Base-by-base conservation (phyloP, 306 rosid genomes). In the Cicer arietinum region DNA sequence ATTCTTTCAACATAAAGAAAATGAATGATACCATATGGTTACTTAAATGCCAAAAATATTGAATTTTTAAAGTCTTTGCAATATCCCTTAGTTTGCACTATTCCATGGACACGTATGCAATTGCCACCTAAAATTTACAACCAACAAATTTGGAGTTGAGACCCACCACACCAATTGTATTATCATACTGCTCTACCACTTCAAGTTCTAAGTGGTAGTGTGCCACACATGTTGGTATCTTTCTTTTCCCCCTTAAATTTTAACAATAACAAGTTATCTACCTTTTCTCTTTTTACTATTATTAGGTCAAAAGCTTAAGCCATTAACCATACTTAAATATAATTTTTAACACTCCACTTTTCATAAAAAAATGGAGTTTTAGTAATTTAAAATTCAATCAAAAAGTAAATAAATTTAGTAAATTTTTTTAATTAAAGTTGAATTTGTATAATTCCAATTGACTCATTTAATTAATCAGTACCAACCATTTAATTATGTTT, bases 71-170 rank as follows among this genome's bases (percentile, higher is more conserved):
- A 72, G 39, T 25, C 41, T 58, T 76, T 8, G 37, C 44, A 52
- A 44, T 58, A 73, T 12, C 43, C 60, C 69, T 40, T 17, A 14
- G 25, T 50, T 62, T 69, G 74, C 18, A 12, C 50, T 69, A 70
- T 76, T 62, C 44, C 20, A 63, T 61, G 69, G 80, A 52, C 77
- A 75, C 63, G 35, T 56, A 13, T 42, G 30, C 57, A 35, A 20
- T 66, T 6, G 37, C 57, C 39, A 65, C 61, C 57, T 60, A 73
- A 61, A 76, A 72, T 7, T 67, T 57, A 69, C 58, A 59, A 58
- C 76, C 81, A 70, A 69, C 58, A 81, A 77, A 81, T 47, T 77
- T 74, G 81, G 81, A 74, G 68, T 67, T 35, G 70, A 67, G 78
- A 74, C 76, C 62, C 80, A 58, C 62, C 80, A 58, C 70, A 59